These are phyloP conservation scores for Kodamaea sagamina DNA, from an alignment of 805 yeast species.

Conservation along the genomic window DNA sequence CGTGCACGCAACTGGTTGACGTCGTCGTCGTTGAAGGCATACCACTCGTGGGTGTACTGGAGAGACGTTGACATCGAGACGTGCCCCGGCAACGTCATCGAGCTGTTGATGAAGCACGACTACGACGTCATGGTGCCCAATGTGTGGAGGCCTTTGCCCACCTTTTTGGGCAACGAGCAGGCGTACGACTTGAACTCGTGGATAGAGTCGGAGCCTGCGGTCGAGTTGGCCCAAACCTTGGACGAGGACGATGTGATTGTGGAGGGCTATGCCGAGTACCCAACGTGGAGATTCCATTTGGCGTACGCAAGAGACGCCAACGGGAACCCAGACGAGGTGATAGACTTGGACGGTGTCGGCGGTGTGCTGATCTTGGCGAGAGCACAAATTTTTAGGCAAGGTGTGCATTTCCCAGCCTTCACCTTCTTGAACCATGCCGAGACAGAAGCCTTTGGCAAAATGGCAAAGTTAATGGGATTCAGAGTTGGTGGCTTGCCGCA, in stretches of 20 bases:
- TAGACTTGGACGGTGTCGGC: constrained; percentile 82
- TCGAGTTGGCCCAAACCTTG: constrained; percentile 61
- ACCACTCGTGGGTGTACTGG: constrained; percentile 92
- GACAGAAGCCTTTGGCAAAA: constrained; percentile 83
- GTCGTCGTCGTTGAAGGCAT: constrained; percentile 71
- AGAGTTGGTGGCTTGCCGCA: constrained; percentile 87
- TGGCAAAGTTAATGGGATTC: constrained; percentile 78
- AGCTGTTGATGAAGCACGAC: constrained; percentile 66
- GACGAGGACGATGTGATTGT: constrained; percentile 85
- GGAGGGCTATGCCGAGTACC: constrained; percentile 85
- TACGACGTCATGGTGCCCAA: constrained; percentile 81
- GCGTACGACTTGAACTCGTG: constrained; percentile 96
- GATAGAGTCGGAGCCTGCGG: constrained; percentile 83
- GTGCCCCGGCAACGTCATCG: constrained; percentile 75
- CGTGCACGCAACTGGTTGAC: constrained; percentile 85
- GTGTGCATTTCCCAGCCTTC: constrained; percentile 83
- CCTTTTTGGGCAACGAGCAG: constrained; percentile 77
- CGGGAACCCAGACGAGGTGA: constrained; percentile 63
- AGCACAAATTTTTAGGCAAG: constrained; percentile 73
- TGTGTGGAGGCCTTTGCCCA: constrained; percentile 97
- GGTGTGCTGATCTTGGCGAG: constrained; percentile 81
- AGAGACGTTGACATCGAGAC: constrained; percentile 84
- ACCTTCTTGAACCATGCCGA: constrained; percentile 85
- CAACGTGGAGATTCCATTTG: constrained; percentile 81
- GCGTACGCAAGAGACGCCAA: constrained; percentile 66